Evolutionary conservation across 2,329 filamentous ascomycete species (phyloP), one percentile per base, ranked within the genome.

Genomic region (Claviceps arundinis): DNA sequence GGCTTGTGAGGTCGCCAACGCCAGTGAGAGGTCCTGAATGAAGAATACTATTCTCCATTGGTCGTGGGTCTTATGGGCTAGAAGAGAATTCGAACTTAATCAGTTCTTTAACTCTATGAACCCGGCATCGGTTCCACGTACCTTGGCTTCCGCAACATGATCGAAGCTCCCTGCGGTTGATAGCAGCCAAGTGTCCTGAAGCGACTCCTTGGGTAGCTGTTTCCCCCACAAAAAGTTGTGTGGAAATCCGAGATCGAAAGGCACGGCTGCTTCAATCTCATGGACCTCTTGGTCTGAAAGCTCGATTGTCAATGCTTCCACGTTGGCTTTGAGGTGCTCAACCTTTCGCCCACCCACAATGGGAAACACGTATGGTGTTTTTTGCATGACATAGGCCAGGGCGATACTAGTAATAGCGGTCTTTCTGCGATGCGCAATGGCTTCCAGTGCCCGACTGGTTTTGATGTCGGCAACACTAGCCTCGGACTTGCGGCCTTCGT

Each of bases 361-460:
- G 1, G 86, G 86, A 61, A 87, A 87, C 13, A 89, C 81, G 59
- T 87, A 80, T 0, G 83, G 78, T 0, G 81, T 71, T 68, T 89
- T 88, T 57, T 80, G 75, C 73, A 86, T 76, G 14, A 89, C 80
- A 61, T 89, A 89, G 2, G 85, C 85, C 24, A 89, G 67, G 8
- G 85, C 85, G 52, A 77, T 64, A 55, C 70, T 72, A 16, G 72
- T 74, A 56, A 75, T 66, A 50, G 64, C 57, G 2, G 69, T 72
- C 55, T 64, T 63, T 57, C 72, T 72, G 54, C 68, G 67, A 24
- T 59, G 57, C 47, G 73, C 73, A 46, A 85, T 73, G 30, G 64
- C 72, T 72, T 75, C 71, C 37, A 77, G 64, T 13, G 65, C 69
- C 50, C 65, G 59, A 56, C 70, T 73, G 56, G 75, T 62, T 57